A percentile compares a stretch with the other conserved stretches of the same genome.
These are phyloP conservation scores for Gryganskiella cystojenkinii DNA, from an alignment of 192 early-diverging fungal species.

Conservation along the genomic window DNA sequence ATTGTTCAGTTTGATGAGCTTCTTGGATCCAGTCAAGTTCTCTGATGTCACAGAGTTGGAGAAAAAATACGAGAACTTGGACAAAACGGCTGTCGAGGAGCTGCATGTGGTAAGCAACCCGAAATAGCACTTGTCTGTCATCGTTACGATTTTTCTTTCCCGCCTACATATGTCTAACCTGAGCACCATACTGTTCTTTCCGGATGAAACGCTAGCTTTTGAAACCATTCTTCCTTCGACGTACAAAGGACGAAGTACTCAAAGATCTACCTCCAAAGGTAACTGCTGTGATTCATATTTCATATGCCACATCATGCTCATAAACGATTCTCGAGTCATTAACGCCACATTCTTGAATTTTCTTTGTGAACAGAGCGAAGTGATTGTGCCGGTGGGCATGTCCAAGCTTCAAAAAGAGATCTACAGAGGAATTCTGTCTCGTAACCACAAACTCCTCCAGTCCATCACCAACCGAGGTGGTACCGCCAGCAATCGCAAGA, in stretches of 20 bases:
- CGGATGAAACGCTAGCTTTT: too few species aligned
- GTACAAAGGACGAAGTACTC: slow-evolving; percentile 73
- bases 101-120: slow-evolving; percentile 65
- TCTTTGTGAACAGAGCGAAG: slow-evolving; percentile 63
- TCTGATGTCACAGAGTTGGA: slow-evolving; percentile 64
- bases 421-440: slow-evolving; percentile 70
- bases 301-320: background rate
- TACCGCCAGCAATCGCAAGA: slow-evolving; percentile 32
- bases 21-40: slow-evolving; percentile 73
- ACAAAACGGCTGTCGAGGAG: slow-evolving; percentile 66
- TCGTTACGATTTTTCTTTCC: background rate
- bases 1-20: slow-evolving; percentile 77
- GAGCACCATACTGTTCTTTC: background rate
- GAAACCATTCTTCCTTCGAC: slow-evolving; percentile 76
- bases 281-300: background rate
- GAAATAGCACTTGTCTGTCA: too few species aligned
- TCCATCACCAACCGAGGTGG: slow-evolving; percentile 57
- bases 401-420: slow-evolving; percentile 75
- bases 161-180: background rate
- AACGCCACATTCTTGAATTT: background rate
- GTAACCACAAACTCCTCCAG: slow-evolving; percentile 62
- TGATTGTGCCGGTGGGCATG: slow-evolving; percentile 78
- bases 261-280: slow-evolving; percentile 70
- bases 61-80: slow-evolving; percentile 64
- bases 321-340: too few species aligned